A percentile compares a stretch with the other conserved stretches of the same genome.
These are phyloP conservation scores for Tylopilus cervinicoccineus DNA, from an alignment of 768 basidiomycete species.

Conservation along the genomic window DNA sequence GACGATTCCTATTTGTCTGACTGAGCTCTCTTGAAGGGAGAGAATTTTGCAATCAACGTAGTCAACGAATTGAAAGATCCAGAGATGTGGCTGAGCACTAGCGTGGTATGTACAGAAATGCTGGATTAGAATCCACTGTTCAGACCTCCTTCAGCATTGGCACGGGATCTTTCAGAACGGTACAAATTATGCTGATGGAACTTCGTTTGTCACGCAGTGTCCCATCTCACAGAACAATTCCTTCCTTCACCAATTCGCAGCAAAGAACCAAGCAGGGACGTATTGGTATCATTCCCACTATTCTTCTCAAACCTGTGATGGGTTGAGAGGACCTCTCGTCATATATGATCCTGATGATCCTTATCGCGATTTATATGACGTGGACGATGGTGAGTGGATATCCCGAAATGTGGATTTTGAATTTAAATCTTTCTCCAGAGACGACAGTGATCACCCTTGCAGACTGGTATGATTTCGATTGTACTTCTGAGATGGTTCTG, in stretches of 20 bases:
- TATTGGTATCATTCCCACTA: not conserved
- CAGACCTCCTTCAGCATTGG: not conserved
- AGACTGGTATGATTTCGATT: not conserved
- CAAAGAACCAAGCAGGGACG: not conserved
- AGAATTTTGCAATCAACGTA: not conserved
- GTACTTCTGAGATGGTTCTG: not conserved
- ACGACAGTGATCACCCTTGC: not conserved
- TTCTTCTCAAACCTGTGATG: not conserved
- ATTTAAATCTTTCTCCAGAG: not conserved
- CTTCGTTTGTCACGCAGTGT: not conserved
- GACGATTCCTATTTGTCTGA: not conserved
- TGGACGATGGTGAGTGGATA: not conserved
- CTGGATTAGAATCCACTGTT: not conserved
- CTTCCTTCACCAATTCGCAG: not conserved
- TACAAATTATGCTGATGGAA: not conserved
- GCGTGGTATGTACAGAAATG: not conserved
- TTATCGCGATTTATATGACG: not conserved
- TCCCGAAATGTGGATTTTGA: not conserved
- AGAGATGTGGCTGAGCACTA: not conserved
- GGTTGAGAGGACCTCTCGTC: not conserved
- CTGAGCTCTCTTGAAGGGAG: not conserved
- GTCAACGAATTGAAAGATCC: not conserved
- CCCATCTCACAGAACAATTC: not conserved
- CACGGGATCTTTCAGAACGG: not conserved
- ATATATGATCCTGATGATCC: not conserved